Conservation (phyloP, 2,329 filamentous ascomycete species). For the Fusarium sp. region DNA sequence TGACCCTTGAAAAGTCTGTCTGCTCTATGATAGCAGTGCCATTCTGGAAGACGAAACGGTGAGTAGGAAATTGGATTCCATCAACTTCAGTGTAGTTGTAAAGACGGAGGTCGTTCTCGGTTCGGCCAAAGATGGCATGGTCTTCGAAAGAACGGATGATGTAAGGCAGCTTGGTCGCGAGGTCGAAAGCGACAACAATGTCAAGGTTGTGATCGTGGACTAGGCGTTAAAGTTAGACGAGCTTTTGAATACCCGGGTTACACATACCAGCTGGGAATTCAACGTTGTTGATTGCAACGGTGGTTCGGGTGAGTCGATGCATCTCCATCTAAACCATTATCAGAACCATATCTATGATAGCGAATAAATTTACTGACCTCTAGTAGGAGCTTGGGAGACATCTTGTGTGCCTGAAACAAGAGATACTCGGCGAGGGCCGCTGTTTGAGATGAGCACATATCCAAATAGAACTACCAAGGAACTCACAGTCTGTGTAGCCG, state of each 20-base stretch:
- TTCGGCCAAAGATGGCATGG: slow-evolving; percentile 19
- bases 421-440: not conserved
- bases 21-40: not conserved
- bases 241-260: not conserved
- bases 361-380: not conserved
- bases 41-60: slow-evolving; percentile 8
- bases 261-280: not conserved
- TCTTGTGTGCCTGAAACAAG: not conserved
- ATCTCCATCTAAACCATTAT: not conserved
- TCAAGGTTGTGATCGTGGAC: not conserved
- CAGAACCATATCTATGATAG: not conserved
- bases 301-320: not conserved
- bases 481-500: not conserved
- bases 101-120: slow-evolving; percentile 21
- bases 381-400: not conserved
- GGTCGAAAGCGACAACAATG: not conserved
- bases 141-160: slow-evolving; percentile 2
- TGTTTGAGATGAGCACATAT: not conserved
- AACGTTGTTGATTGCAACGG: not conserved
- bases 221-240: not conserved
- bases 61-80: slow-evolving; percentile 14
- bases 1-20: not conserved
- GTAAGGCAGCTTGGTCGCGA: not conserved
- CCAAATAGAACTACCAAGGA: not conserved
- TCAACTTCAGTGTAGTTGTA: slow-evolving; percentile 17